Evolutionary conservation across 1,284 basidiomycete species (phyloP).

Genomic region (Boletus smithii): DNA sequence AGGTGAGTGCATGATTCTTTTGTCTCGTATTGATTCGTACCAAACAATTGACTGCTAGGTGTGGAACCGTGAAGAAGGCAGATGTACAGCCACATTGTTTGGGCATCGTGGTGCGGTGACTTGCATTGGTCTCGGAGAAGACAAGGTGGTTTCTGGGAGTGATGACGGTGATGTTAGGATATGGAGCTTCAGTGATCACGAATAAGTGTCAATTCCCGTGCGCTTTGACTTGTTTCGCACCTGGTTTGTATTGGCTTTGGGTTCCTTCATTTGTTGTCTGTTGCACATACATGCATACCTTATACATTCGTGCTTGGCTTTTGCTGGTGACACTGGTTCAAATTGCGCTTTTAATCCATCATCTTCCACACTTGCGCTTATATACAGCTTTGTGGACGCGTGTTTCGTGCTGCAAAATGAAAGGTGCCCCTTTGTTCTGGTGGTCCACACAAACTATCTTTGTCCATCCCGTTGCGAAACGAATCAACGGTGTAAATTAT

Average conservation of each 20-base stretch:
- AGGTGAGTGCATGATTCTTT: slow-evolving; percentile 46
- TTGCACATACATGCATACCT: slow-evolving; percentile 1
- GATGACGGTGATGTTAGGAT: slow-evolving; percentile 83
- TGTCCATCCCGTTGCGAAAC: slow-evolving; percentile 8
- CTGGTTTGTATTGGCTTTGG: not conserved
- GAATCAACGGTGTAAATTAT: not conserved
- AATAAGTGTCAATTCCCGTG: not conserved
- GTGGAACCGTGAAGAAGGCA: slow-evolving; percentile 90
- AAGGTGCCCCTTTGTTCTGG: slow-evolving; percentile 11
- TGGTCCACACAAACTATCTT: slow-evolving; percentile 14
- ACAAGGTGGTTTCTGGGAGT: slow-evolving; percentile 93
- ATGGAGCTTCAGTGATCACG: slow-evolving; percentile 69
- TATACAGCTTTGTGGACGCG: not conserved
- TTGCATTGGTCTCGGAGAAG: slow-evolving; percentile 86
- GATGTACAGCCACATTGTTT: slow-evolving; percentile 86
- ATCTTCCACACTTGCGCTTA: too few species aligned
- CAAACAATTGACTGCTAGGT: slow-evolving; percentile 46
- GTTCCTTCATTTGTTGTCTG: not conserved
- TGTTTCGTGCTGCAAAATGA: not conserved
- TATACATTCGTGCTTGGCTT: slow-evolving; percentile 1
- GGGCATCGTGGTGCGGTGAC: slow-evolving; percentile 95
- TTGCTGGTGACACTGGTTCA: not conserved
- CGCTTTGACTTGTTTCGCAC: not conserved
- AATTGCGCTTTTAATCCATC: not conserved
- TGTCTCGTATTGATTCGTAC: slow-evolving; percentile 2